Base-by-base conservation (phyloP, 1,139 yeast genomes). In the Diutina rugosa region DNA sequence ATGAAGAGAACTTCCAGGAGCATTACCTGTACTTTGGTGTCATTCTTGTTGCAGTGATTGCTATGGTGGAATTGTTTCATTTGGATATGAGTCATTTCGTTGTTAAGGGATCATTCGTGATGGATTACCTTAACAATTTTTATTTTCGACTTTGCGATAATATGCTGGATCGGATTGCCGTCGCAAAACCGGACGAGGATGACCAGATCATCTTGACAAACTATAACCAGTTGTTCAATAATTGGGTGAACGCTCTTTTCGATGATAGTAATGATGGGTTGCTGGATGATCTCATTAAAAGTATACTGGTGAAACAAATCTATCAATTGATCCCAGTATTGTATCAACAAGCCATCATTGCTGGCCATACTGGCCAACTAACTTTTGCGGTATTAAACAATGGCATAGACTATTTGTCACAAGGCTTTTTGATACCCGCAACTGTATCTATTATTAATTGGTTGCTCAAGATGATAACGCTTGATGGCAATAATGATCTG, bases 161-260 rank as follows among this genome's bases (percentile, higher is more conserved):
- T 56, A 64, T 74, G 55, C 69, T 74, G 1, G 63, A 62, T 47
- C 59, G 59, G 14, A 56, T 59, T 1, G 62, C 63, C 0, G 61
- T 60, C 28, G 21, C 51, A 28, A 30, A 16, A 5, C 41, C 41
- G 14, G 51, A 47, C n/a, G 71, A 67, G 28, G 75, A 72, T 56
- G 76, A 72, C 49, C 60, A 60, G 12, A 69, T 69, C 4, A 72
- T 73, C 16, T 64, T 70, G 3, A 60, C 65, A 32, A 74, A 74
- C 59, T 75, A 72, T 61, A 72, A 75, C 55, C 80, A 74, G 47
- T 73, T 85, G 12, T 69, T 88, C 41, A 81, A 81, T 55, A 87
- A 82, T 49, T 91, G 98, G 98, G 79, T 88, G 51, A 74, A 79
- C 51, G 93, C 95, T 1, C 69, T 91, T 54, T 90, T 88, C 69